Conservation (phyloP, 176 grass and related monocot genomes). For the Coix lacrymajobi region DNA sequence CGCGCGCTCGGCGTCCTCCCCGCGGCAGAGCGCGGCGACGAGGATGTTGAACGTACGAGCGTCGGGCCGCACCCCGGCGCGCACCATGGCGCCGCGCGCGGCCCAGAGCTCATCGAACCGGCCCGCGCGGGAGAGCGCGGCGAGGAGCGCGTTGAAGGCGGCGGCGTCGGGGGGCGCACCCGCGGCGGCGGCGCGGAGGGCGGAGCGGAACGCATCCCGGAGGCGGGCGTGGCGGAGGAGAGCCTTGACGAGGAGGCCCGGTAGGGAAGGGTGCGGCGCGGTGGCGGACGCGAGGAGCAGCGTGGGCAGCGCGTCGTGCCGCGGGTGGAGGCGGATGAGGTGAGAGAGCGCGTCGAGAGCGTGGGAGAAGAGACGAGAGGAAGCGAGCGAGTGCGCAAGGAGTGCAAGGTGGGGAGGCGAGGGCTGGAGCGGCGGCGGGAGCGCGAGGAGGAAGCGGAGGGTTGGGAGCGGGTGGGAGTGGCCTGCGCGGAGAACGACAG, state of each 20-base stretch:
- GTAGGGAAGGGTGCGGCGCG: slow-evolving; percentile 39
- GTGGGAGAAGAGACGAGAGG: slow-evolving; percentile 47
- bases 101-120: slow-evolving; percentile 58
- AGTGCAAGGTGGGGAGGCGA: slow-evolving; percentile 51
- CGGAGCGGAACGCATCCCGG: slow-evolving; percentile 44
- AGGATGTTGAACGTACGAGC: slow-evolving; percentile 86
- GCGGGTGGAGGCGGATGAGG: slow-evolving; percentile 54
- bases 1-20: slow-evolving; percentile 48
- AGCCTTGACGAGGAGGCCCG: slow-evolving; percentile 66
- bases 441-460: slow-evolving; percentile 56
- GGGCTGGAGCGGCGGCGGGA: slow-evolving; percentile 37
- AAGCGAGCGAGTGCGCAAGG: slow-evolving; percentile 64
- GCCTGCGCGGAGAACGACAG: slow-evolving; percentile 59
- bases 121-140: slow-evolving; percentile 28
- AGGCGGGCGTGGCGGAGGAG: slow-evolving; percentile 40
- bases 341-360: slow-evolving; percentile 55
- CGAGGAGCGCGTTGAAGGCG: slow-evolving; percentile 71
- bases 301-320: slow-evolving; percentile 41
- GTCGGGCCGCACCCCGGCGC: slow-evolving; percentile 37
- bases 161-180: slow-evolving; percentile 45
- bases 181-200: slow-evolving; percentile 32
- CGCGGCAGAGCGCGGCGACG: slow-evolving; percentile 60
- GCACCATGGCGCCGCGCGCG: slow-evolving; percentile 47
- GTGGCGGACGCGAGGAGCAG: slow-evolving; percentile 38
- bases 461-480: slow-evolving; percentile 68